Evolutionary conservation across 2,329 filamentous ascomycete species (phyloP).

Genomic region (Trichophyton simii): DNA sequence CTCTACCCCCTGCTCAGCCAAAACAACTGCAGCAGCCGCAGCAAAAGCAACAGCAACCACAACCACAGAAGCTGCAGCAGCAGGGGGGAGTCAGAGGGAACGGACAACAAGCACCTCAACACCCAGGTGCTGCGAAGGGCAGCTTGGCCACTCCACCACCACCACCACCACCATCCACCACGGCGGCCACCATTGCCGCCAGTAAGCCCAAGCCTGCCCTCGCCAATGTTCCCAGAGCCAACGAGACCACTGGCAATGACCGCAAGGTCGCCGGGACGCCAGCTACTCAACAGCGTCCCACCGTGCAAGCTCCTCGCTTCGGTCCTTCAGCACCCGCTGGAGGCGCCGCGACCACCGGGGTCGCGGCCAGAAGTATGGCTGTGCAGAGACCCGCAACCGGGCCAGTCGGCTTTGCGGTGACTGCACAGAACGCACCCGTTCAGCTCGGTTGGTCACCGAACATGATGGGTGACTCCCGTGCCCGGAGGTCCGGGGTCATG

Average conservation of each 20-base stretch:
- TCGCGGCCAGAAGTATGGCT: slow-evolving; percentile 2
- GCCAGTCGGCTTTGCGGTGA: not conserved
- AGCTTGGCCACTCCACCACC: not conserved
- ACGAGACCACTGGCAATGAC: slow-evolving; percentile 2
- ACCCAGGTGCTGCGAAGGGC: not conserved
- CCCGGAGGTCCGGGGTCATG: not conserved
- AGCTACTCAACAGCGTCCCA: not conserved
- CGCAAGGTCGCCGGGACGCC: not conserved
- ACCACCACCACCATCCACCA: too few species aligned
- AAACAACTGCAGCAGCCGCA: not conserved
- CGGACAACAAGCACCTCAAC: not conserved
- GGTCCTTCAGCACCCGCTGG: not conserved
- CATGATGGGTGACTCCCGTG: not conserved
- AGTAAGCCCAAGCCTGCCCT: not conserved
- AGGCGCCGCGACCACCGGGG: not conserved
- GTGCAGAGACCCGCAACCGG: not conserved
- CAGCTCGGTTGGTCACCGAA: not conserved
- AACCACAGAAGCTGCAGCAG: not conserved
- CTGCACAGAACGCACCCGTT: slow-evolving; percentile 1
- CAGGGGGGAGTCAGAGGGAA: slow-evolving; percentile 5
- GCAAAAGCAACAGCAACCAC: too few species aligned
- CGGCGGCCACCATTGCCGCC: not conserved
- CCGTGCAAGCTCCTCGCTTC: slow-evolving; percentile 1
- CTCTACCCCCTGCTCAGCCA: slow-evolving; percentile 3
- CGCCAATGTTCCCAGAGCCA: slow-evolving; percentile 4